Conservation (phyloP, 2,329 filamentous ascomycete species). For the Beauveria rudraprayagi region DNA sequence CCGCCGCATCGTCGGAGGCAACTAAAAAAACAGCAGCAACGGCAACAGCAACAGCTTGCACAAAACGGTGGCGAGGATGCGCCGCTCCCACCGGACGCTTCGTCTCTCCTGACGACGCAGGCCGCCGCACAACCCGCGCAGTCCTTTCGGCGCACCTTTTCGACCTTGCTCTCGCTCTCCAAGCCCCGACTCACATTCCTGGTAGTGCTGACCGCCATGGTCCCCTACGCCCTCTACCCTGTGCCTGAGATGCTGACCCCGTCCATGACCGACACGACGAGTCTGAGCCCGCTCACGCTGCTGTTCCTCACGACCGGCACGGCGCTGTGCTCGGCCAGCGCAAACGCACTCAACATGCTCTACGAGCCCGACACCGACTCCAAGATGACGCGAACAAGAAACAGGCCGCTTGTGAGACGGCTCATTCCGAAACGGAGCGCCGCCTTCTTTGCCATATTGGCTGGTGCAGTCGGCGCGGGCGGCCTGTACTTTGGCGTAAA, state of each 20-base stretch:
- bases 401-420: constrained; percentile 76
- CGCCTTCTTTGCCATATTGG: constrained; percentile 67
- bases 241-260: constrained; percentile 77
- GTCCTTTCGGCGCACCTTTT: constrained; percentile 58
- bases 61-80: constrained; percentile 15
- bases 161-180: constrained; percentile 82
- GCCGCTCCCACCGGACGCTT: constrained; percentile 41
- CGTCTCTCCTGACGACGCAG: constrained; percentile 45
- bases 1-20: constrained; percentile 29
- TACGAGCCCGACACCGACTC: constrained; percentile 87
- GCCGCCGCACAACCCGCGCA: constrained; percentile 41
- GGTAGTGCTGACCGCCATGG: constrained; percentile 83
- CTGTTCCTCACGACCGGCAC: constrained; percentile 88
- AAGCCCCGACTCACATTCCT: constrained; percentile 91
- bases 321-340: constrained; percentile 78
- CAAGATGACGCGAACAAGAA: constrained; percentile 87
- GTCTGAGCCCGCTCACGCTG: constrained; percentile 82
- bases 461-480: constrained; percentile 60
- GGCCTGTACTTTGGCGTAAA: constrained; percentile 87
- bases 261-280: constrained; percentile 59
- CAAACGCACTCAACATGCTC: constrained; percentile 95
- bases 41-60: constrained; percentile 13
- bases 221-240: constrained; percentile 86
- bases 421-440: constrained; percentile 67
- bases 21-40: constrained; percentile 20